Conservation (phyloP, 345 rosid species). For the Litchi chinensis region DNA sequence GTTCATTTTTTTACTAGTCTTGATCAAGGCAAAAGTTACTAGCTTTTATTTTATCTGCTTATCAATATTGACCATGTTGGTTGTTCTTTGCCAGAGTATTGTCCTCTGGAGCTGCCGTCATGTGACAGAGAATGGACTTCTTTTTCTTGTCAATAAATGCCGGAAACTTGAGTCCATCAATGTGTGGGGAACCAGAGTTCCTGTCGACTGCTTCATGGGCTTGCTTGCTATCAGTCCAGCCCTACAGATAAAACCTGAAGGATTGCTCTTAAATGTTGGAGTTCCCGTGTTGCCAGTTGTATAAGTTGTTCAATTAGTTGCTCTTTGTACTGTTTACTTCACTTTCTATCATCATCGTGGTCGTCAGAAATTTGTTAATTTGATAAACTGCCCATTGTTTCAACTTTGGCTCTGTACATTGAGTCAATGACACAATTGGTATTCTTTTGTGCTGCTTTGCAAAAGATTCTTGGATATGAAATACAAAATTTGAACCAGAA, state of each 20-base stretch:
- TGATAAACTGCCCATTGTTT: neutral
- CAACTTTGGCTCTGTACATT: neutral
- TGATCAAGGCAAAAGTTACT: neutral
- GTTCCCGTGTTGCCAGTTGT: conserved; percentile 47
- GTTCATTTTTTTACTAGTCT: neutral
- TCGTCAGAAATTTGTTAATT: neutral
- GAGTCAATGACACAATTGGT: neutral
- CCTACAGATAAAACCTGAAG: conserved; percentile 63
- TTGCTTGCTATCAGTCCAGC: conserved; percentile 67
- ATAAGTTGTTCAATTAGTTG: conserved; percentile 19
- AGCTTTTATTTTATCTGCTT: too few species aligned
- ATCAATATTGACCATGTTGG: neutral
- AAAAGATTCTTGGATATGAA: neutral
- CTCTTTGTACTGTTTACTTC: neutral
- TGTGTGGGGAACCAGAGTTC: conserved; percentile 87
- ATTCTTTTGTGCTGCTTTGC: conserved; percentile 4
- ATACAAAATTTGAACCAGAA: neutral
- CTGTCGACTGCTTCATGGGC: conserved; percentile 62
- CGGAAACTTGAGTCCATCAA: conserved; percentile 71
- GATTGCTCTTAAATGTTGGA: conserved; percentile 41
- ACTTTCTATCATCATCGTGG: conserved; percentile 1
- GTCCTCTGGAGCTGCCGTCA: conserved; percentile 94
- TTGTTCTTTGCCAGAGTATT: conserved; percentile 47
- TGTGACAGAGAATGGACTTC: conserved; percentile 70
- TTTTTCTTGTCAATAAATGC: conserved; percentile 67